phyloP scores from a whole-genome alignment of 1,139 yeast species.

The Hyphopichia buzzinii region DNA sequence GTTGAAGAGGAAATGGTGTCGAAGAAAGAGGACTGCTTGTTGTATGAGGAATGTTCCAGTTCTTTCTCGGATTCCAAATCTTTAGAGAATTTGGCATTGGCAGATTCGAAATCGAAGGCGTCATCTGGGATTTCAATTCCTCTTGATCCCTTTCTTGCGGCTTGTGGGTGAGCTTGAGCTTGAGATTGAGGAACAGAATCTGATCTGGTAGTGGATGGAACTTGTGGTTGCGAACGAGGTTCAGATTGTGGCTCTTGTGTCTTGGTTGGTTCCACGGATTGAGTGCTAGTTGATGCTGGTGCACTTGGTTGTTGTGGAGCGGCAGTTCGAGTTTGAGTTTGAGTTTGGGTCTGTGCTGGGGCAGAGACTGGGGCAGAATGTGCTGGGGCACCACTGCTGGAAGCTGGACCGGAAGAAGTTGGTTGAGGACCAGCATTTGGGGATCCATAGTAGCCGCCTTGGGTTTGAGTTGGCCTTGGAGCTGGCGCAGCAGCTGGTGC shows the following conservation, averaged over 20 bases:
- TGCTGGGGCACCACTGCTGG: constrained; percentile 1
- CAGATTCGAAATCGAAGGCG: constrained; percentile 60
- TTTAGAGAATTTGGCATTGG: constrained; percentile 60
- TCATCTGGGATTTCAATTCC: constrained; percentile 37
- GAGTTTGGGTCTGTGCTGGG: constrained; percentile 6
- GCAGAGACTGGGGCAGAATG: constrained; percentile 7
- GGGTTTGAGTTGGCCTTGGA: constrained; percentile 16
- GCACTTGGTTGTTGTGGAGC: constrained; percentile 8
- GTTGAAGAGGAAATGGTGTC: constrained; percentile 70
- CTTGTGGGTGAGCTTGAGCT: constrained; percentile 14
- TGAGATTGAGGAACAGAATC: constrained; percentile 9
- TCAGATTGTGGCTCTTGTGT: constrained; percentile 11
- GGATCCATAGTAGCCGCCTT: constrained; percentile 10
- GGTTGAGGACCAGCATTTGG: constrained; percentile 1
- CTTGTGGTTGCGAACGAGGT: constrained; percentile 8
- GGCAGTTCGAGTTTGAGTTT: constrained; percentile 7
- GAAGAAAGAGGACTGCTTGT: constrained; percentile 74
- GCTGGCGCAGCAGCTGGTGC: constrained; percentile 17
- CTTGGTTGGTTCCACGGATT: constrained; percentile 9
- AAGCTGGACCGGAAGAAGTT: background rate
- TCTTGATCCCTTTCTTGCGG: constrained; percentile 27
- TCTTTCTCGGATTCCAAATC: constrained; percentile 30
- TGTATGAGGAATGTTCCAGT: constrained; percentile 37
- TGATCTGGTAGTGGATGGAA: constrained; percentile 7
- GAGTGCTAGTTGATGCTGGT: constrained; percentile 4